Base-by-base conservation (phyloP, 2,329 filamentous ascomycete genomes). In the Aureobasidium zeae region DNA sequence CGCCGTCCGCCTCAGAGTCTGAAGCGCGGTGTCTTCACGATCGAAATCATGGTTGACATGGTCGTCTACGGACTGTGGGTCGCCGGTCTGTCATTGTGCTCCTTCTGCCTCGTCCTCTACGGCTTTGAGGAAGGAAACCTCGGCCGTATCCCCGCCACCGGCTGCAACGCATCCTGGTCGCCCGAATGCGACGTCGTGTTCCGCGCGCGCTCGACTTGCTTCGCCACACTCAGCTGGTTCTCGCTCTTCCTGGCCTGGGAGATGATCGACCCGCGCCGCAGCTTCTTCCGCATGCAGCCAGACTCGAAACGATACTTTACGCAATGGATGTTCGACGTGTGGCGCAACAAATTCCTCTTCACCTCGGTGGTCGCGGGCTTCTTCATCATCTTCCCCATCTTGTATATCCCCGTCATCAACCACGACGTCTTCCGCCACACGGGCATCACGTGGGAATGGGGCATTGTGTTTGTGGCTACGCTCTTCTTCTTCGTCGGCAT, bases 161-260 rank as follows among this genome's bases (percentile, higher is more conserved):
- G 69, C 36, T 85, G 81, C 60, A 85, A 85, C 63, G 68, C 74
- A 32, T 51, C 51, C 9, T 78, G 77, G 57, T 67, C 59, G 31
- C 55, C 65, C 0, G 56, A 60, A 5, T 85, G 81, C 57, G 71
- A 77, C 20, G 70, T 70, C 0, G 77, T 84, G 5, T 85, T 81
- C 69, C 77, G 78, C 13, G 82, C 81, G 0, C 77, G 83, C 11
- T 79, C 80, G 1, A 84, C 83, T 0, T 81, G 77, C 4, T 86
- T 86, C 55, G 80, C 79, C 22, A 82, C 76, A 51, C 69, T 86
- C 41, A 86, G 81, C 0, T 86, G 82, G 81, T 81, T 81, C 52
- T 79, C 81, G 0, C 71, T 86, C 13, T 83, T 86, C 66, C 69
- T 85, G 4, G 83, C 83, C 0, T 87, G 83, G 83, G 81, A 87